Evolutionary conservation across 2,329 filamentous ascomycete genomes (phyloP), one percentile per base, ranked within the genome.

Genomic region (Colletotrichum liaoningense): DNA sequence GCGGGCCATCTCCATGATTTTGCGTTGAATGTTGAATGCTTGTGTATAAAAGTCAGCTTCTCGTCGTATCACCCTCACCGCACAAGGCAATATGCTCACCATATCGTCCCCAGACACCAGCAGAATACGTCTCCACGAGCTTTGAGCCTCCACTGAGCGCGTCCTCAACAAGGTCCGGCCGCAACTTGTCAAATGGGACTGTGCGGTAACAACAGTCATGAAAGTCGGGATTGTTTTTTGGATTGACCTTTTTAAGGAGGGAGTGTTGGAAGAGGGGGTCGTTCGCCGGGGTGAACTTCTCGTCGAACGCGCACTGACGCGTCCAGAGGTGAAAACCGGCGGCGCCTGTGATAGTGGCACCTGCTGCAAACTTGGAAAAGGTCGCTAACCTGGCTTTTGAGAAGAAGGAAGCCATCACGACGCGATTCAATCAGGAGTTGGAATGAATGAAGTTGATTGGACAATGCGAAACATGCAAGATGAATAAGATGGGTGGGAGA

Each of bases 241-340:
- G 70, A 24, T 69, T 69, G 12, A 52, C 54, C 26, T 63, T 65
- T 24, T 67, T 55, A 4, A 72, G 30, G 14, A 69, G 26, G 2
- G 68, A 65, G 33, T 74, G 72, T 6, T 64, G 59, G 58, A 69
- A 74, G 3, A 67, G 3, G 6, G 65, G 28, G 2, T 65, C 57
- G 16, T 54, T 62, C 4, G 54, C 46, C 19, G 69, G 66, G 4
- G 65, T 58, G 49, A 74, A 75, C 2, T 60, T 52, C 1, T 69
- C 68, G 5, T 72, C 69, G n/a, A 75, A 74, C 4, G 4, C 42
- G 60, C 72, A 72, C 1, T 62, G 63, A 12, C 67, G 63, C 24
- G 72, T 74, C 74, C 72, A 75, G 22, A 63, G 33, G n/a, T 68
- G 24, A 14, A 75, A 78, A 75, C 63, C 63, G 12, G 35, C 33